Evolutionary conservation across 257 asterid genomes (phyloP), one percentile per base, ranked within the genome.

Genomic region (Linderniella brevidens): DNA sequence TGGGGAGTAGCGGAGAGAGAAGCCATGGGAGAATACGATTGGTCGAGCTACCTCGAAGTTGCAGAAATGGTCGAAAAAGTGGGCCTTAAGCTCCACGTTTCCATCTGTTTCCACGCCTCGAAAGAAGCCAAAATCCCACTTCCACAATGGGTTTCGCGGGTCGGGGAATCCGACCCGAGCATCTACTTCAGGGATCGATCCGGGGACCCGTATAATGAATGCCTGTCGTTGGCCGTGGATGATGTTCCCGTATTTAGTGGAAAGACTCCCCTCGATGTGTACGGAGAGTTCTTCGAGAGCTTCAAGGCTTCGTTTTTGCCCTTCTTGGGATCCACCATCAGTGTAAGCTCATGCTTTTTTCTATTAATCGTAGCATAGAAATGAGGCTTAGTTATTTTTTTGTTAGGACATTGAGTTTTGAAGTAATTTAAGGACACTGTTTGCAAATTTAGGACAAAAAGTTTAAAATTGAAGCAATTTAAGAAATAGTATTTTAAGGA

Each of bases 1-100:
- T 83, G 97, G 97, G 97, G 95, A 7, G 49, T 84, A 41, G 95
- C 62, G 7, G 97, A 83, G 69, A 83, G 63, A 14, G 84, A 80
- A 35, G 65, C 69, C 36, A 61, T 50, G 67, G 95, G 90, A 19
- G 66, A 68, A 37, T 87, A 83, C 42, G 54, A 87, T 37, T 87
- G 97, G 97, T 57, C 64, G 4, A 72, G 93, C 49, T 83, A 80
- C 58, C 72, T 80, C 9, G 76, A 74, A 17, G 45, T 80, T 8
- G 77, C 70, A 38, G 86, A 83, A 41, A 59, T 87, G 75, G 81
- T 80, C 54, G 63, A 60, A 19, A 68, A 67, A 8, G 48, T 72
- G 64, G 95, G 73, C 43, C 81, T 83, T 29, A 70, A 87, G 74
- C 77, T 83, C 57, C 92, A 70, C 20, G 69, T 80, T 0, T 69